These are phyloP conservation scores for Colletotrichum truncatum DNA, from an alignment of 2,329 filamentous ascomycete genomes.

Conservation along the genomic window DNA sequence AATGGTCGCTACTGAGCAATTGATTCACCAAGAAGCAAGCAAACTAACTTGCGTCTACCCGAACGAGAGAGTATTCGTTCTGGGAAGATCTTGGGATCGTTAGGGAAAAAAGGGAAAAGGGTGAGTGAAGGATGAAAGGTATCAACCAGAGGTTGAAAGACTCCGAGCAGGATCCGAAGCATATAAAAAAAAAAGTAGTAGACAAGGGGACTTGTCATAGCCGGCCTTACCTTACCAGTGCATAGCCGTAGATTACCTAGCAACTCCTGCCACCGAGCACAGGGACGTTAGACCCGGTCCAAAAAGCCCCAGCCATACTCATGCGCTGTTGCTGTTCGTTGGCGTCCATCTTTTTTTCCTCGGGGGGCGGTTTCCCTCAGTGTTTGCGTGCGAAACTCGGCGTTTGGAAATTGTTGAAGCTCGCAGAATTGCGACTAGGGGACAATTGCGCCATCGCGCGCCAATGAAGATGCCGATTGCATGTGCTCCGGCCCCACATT, in stretches of 20 bases:
- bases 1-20: conserved; percentile 19
- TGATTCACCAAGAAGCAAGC: conserved; percentile 20
- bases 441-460: conserved; percentile 30
- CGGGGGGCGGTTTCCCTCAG: neutral
- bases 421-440: conserved; percentile 27
- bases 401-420: conserved; percentile 31
- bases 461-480: conserved; percentile 2
- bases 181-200: conserved; percentile 20
- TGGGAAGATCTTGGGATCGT: conserved; percentile 15
- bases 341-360: neutral
- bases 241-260: conserved; percentile 7
- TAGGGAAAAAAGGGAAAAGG: neutral
- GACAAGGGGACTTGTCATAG: conserved; percentile 4
- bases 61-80: conserved; percentile 22
- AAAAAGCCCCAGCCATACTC: conserved; percentile 7
- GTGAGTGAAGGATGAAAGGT: neutral
- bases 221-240: conserved; percentile 11
- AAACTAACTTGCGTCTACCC: conserved; percentile 23
- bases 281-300: neutral
- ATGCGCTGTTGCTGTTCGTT: conserved; percentile 1
- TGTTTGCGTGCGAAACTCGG: conserved; percentile 30
- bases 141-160: neutral
- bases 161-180: conserved; percentile 25
- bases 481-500: conserved; percentile 19
- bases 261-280: neutral